Conservation (phyloP, 306 rosid genomes). For the Cicer pinnatifidum region DNA sequence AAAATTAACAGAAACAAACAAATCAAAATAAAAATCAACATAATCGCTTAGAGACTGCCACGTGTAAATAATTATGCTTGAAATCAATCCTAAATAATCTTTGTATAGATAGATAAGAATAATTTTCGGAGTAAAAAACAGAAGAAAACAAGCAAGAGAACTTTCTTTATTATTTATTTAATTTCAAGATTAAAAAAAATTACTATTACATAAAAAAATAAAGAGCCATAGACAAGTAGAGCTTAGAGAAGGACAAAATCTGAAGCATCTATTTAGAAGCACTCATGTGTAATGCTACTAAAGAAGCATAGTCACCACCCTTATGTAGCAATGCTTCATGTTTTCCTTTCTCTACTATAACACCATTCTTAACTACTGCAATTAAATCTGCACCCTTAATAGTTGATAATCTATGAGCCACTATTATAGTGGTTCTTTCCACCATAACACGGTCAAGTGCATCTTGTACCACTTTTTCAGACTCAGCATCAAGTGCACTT, state of each 20-base stretch:
- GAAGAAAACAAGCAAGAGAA: no score
- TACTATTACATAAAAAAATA: no score
- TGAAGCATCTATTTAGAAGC: slow-evolving; percentile 26
- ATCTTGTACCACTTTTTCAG: slow-evolving; percentile 74
- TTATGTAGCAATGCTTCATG: slow-evolving; percentile 51
- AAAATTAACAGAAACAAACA: no score
- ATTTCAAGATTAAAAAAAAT: no score
- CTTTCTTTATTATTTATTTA: no score
- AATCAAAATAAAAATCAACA: no score
- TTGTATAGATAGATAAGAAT: background rate
- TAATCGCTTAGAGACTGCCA: no score
- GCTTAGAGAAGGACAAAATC: slow-evolving; percentile 3
- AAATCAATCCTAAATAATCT: no score
- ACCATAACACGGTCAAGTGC: slow-evolving; percentile 66
- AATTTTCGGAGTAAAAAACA: slow-evolving; percentile 2
- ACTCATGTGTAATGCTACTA: slow-evolving; percentile 50
- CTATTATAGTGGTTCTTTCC: slow-evolving; percentile 66
- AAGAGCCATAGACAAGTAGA: no score
- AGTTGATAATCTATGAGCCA: slow-evolving; percentile 72
- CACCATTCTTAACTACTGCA: slow-evolving; percentile 70
- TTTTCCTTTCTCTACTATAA: slow-evolving; percentile 59
- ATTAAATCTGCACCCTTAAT: slow-evolving; percentile 65
- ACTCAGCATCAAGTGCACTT: slow-evolving; percentile 81
- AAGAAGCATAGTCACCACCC: slow-evolving; percentile 58
- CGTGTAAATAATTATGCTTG: no score